These are phyloP conservation scores for Pseudoperonospora humuli DNA, from an alignment of 352 stramenopile genomes.

Conservation along the genomic window DNA sequence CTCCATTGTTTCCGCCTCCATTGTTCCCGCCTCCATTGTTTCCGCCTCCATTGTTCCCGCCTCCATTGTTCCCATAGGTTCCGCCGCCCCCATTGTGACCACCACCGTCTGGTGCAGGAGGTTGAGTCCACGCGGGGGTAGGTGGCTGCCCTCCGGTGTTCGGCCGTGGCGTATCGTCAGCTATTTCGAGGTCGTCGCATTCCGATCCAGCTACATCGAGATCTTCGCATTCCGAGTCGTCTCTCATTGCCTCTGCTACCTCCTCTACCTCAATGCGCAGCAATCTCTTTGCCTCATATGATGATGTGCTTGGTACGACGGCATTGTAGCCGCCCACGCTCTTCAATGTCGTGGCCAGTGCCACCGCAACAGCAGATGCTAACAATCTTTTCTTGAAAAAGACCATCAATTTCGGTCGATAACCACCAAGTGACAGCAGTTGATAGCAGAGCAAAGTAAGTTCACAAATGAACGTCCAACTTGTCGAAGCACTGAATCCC, in stretches of 20 bases:
- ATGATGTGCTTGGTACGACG: conserved; percentile 3
- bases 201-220: conserved; percentile 17
- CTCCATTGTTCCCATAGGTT: too few relatives aligned
- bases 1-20: too few relatives aligned
- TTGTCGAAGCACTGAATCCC: too few relatives aligned
- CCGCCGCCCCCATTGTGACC: too few relatives aligned
- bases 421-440: not conserved
- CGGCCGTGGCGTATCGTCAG: conserved; percentile 2
- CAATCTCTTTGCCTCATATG: conserved; percentile 19
- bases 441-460: conserved; percentile 13
- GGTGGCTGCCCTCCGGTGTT: not conserved
- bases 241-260: conserved; percentile 16
- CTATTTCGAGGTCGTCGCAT: conserved; percentile 12
- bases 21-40: too few relatives aligned
- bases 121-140: too few relatives aligned
- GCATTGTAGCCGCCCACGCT: conserved; percentile 17
- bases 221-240: conserved; percentile 20
- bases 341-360: conserved; percentile 3
- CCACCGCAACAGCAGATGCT: conserved; percentile 18
- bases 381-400: conserved; percentile 25
- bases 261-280: conserved; percentile 10
- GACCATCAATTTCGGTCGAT: conserved; percentile 14
- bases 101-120: too few relatives aligned
- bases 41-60: too few relatives aligned
- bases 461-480: conserved; percentile 19